A percentile compares a stretch with the other conserved stretches of the same genome.
phyloP scores from a whole-genome alignment of 352 stramenopile genomes.

The Pythium dissimile region DNA sequence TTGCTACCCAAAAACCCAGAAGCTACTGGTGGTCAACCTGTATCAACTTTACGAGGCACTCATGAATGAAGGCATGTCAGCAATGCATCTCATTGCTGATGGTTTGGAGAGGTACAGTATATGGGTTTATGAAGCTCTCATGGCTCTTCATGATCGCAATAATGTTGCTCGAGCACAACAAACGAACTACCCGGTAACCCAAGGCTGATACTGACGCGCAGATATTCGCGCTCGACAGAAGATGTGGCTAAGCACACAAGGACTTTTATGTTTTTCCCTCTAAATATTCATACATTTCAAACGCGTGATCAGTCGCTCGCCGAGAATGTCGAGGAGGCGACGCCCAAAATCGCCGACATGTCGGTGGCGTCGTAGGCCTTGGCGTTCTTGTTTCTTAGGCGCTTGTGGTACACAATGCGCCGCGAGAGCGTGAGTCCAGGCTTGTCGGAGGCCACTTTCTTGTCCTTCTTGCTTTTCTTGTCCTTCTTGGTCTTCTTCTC shows the following conservation, averaged over 20 bases:
- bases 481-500: conserved; percentile 63
- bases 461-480: conserved; percentile 45
- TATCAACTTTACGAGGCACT: conserved; percentile 4
- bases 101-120: background rate
- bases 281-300: conserved; percentile 1
- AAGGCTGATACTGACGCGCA: no score
- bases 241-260: no score
- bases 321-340: conserved; percentile 40
- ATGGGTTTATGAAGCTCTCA: background rate
- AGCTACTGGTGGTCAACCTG: conserved; percentile 16
- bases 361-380: conserved; percentile 76
- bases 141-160: conserved; percentile 16
- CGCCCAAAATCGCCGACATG: conserved; percentile 84
- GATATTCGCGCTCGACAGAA: no score
- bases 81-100: background rate
- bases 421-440: conserved; percentile 40
- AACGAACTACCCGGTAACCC: no score
- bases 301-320: background rate
- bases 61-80: background rate
- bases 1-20: conserved; percentile 23
- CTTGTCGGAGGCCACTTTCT: conserved; percentile 34
- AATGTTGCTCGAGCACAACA: background rate
- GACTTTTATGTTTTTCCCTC: no score
- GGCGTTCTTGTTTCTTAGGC: conserved; percentile 85
- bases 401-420: conserved; percentile 78